Evolutionary conservation across 108 stramenopile genomes (phyloP).

Genomic region (Phaeodactylum tricornutum): DNA sequence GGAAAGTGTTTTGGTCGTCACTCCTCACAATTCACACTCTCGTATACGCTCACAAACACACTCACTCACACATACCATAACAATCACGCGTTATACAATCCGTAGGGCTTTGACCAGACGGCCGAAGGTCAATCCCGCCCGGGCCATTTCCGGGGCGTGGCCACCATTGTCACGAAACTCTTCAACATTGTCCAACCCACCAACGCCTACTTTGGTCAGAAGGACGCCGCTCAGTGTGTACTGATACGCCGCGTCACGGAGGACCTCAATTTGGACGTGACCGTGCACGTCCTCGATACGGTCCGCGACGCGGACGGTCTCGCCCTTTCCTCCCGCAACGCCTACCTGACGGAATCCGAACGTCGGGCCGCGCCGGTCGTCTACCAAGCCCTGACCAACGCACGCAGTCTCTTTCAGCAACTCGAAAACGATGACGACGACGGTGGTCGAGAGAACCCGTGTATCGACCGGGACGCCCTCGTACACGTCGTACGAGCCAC

Average conservation of each 20-base stretch:
- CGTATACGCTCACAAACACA: constrained; percentile 1
- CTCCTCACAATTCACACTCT: too few relatives aligned
- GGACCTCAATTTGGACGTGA: constrained; percentile 79
- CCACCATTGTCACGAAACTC: constrained; percentile 96
- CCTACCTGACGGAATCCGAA: constrained; percentile 76
- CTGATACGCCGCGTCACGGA: constrained; percentile 75
- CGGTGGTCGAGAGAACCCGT: too few relatives aligned
- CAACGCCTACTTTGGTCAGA: constrained; percentile 95
- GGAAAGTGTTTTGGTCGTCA: too few relatives aligned
- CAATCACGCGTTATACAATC: not conserved
- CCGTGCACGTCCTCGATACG: constrained; percentile 67
- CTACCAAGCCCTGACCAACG: constrained; percentile 61
- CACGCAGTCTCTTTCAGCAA: constrained; percentile 31
- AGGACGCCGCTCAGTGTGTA: constrained; percentile 94
- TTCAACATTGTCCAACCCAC: constrained; percentile 92
- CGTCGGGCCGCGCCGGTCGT: constrained; percentile 73
- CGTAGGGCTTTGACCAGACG: constrained; percentile 66
- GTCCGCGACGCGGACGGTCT: constrained; percentile 88
- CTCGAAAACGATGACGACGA: too few relatives aligned
- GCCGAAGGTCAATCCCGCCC: constrained; percentile 77
- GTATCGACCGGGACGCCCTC: constrained; percentile 14
- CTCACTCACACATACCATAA: not conserved
- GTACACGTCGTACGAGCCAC: constrained; percentile 23
- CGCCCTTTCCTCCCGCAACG: constrained; percentile 94
- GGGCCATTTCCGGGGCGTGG: constrained; percentile 94